phyloP scores from a whole-genome alignment of 768 basidiomycete genomes.

The Calvatia gigantea region DNA sequence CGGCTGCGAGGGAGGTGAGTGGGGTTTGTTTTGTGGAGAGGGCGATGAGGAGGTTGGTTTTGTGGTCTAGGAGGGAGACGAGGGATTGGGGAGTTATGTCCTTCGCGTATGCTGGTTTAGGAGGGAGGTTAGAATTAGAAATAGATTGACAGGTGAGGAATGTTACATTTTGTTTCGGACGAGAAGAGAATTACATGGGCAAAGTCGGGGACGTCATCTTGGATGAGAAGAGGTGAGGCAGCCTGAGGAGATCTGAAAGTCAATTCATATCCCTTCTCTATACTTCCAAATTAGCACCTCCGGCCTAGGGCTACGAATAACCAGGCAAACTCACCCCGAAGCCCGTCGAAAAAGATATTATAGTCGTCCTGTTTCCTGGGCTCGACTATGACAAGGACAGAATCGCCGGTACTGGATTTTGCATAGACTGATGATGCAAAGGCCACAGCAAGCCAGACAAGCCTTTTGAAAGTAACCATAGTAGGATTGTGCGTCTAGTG shows the following conservation, averaged over 20 bases:
- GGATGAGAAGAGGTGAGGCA: constrained; percentile 56
- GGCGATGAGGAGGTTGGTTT: constrained; percentile 81
- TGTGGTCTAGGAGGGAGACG: constrained; percentile 60
- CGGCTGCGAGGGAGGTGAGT: constrained; percentile 74
- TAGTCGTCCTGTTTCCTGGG: constrained; percentile 67
- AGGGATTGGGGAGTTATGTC: constrained; percentile 84
- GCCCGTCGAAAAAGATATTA: constrained; percentile 76
- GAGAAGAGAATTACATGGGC: constrained; percentile 86
- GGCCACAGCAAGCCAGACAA: constrained; percentile 30
- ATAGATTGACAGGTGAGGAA: constrained; percentile 1
- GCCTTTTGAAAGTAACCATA: constrained; percentile 36
- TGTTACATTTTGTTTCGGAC: constrained; percentile 80
- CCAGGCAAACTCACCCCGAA: constrained; percentile 58
- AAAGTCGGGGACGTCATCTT: constrained; percentile 73
- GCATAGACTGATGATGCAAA: constrained; percentile 38
- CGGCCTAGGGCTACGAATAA: background rate
- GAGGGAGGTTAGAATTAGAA: constrained; percentile 5
- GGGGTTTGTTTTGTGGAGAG: constrained; percentile 75
- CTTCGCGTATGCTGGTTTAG: constrained; percentile 53
- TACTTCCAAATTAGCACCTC: background rate
- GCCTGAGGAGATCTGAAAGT: constrained; percentile 86
- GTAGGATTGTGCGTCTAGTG: constrained; percentile 11
- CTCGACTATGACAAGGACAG: constrained; percentile 84
- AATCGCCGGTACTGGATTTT: constrained; percentile 77
- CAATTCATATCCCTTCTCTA: constrained; percentile 81